A percentile compares a stretch with the other conserved stretches of the same genome.
phyloP scores from a whole-genome alignment of 179 eudicot species.

The Heliamphora pulchella region DNA sequence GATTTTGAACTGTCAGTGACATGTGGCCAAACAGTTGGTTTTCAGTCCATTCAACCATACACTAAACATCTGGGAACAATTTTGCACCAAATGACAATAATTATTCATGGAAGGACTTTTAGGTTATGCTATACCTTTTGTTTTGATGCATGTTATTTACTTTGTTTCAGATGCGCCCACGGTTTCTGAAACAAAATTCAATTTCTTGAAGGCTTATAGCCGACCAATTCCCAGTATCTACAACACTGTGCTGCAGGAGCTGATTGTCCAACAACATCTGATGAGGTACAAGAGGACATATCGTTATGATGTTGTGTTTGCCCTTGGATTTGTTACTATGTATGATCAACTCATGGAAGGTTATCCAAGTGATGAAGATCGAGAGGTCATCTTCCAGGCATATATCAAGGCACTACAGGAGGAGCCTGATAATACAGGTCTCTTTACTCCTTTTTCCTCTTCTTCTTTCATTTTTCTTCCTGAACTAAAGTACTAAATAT shows the following conservation, averaged over 20 bases:
- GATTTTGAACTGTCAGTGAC: no score
- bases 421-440: slow-evolving; percentile 82
- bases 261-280: slow-evolving; percentile 86
- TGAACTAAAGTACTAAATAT: not conserved
- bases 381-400: slow-evolving; percentile 70
- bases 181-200: slow-evolving; percentile 73
- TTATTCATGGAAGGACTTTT: not conserved
- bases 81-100: not conserved
- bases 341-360: slow-evolving; percentile 98
- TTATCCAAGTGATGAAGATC: slow-evolving; percentile 84
- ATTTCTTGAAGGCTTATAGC: slow-evolving; percentile 75
- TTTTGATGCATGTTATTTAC: not conserved
- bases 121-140: not conserved
- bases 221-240: slow-evolving; percentile 92
- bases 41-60: no score
- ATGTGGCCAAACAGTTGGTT: no score
- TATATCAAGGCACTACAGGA: slow-evolving; percentile 79
- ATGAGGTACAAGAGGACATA: slow-evolving; percentile 77
- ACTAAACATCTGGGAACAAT: not conserved
- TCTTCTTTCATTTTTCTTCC: not conserved
- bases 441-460: slow-evolving; percentile 6
- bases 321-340: slow-evolving; percentile 94
- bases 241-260: slow-evolving; percentile 87
- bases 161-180: slow-evolving; percentile 59
- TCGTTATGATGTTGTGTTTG: slow-evolving; percentile 83